These are phyloP conservation scores for Aspergillus sp. DNA, from an alignment of 2,329 filamentous ascomycete genomes.

Conservation along the genomic window DNA sequence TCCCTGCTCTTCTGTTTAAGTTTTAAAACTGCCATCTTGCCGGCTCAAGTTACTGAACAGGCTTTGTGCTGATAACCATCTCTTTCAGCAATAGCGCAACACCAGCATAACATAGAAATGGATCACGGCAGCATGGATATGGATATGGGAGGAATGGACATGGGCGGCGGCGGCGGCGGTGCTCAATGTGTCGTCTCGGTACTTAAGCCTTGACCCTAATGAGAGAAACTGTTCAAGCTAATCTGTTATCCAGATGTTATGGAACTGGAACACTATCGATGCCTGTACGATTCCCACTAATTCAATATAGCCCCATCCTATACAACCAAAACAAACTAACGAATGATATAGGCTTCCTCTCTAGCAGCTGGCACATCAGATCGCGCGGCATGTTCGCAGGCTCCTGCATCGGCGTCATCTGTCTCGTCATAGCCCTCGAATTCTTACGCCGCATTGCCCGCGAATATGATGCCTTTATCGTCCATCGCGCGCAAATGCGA, in stretches of 20 bases:
- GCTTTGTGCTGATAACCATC: not conserved
- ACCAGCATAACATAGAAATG: not conserved
- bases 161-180: conserved; percentile 55
- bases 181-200: conserved; percentile 29
- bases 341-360: conserved; percentile 59
- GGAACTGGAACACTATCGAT: conserved; percentile 31
- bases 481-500: conserved; percentile 50
- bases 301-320: not conserved
- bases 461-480: conserved; percentile 69
- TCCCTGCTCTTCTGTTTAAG: not conserved
- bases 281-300: conserved; percentile 17
- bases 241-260: conserved; percentile 26
- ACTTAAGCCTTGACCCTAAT: not conserved
- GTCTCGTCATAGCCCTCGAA: conserved; percentile 73
- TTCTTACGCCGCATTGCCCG: conserved; percentile 67
- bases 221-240: not conserved
- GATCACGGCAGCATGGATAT: conserved; percentile 12
- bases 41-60: not conserved
- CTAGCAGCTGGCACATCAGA: conserved; percentile 67
- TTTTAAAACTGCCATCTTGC: not conserved
- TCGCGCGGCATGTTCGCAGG: conserved; percentile 73
- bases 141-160: conserved; percentile 48
- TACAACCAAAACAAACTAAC: not conserved
- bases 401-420: conserved; percentile 73
- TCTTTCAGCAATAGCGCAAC: conserved; percentile 32